Evolutionary conservation across 23 red algal species (phyloP), one percentile per base, ranked within the genome.

Genomic region (Pyropia yezoensis): DNA sequence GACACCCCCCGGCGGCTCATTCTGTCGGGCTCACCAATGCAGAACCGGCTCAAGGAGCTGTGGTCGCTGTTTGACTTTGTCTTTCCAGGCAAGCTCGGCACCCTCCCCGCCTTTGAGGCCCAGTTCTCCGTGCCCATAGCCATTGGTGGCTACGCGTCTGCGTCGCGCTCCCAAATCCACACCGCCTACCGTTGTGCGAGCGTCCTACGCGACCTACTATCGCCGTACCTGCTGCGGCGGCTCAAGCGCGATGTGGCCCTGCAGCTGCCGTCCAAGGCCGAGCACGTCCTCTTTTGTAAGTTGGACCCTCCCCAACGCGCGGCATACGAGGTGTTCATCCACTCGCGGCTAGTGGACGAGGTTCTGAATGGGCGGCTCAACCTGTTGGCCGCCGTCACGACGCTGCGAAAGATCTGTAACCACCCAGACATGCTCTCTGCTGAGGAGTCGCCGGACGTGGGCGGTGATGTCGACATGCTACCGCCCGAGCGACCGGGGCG

Each of bases 1-100:
- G 71, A 79, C 50, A 98, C 85, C 19, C 83, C 79, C 25, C 94
- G 87, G 67, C 94, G 94, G 23, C 91, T 98, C 20, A 86, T 98
- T 27, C 50, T 98, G 21, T 87, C 73, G 54, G 94, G 94, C 32
- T 82, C 94, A 19, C 94, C 94, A 5, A 69, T 98, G 63, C 94
- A 98, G 57, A 98, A 98, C 27, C 85, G 88, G 51, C 61, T 98
- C 51, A 80, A 85, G 23, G 94, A 98, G 62, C 73, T 98, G 8
- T 98, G 94, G 94, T 82, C 73, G 27, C 75, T 98, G 2, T 98
- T 98, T 69, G 94, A 98, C 70, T 98, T 98, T 80, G 78, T 91
- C 5, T 98, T 81, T 61, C 94, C 94, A 18, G 94, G 94, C 72
- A 85, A 79, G 50, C 76, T 98, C 9, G 94, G 94, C 60, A 98